These are phyloP conservation scores for Tothia fuscella DNA, from an alignment of 2,329 filamentous ascomycete genomes.

Conservation along the genomic window DNA sequence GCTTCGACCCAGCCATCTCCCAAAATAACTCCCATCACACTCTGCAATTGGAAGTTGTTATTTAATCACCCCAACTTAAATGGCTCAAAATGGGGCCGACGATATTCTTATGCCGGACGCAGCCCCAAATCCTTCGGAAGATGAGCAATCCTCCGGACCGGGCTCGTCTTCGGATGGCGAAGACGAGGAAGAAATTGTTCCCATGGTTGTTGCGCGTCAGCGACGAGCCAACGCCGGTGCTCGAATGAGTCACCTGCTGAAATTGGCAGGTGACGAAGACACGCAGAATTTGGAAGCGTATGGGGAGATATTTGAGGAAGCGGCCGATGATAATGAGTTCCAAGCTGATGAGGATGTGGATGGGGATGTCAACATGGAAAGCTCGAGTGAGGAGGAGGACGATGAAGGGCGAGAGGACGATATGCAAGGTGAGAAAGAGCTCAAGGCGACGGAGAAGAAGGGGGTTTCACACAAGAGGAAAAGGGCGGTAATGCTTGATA, in stretches of 20 bases:
- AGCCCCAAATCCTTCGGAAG: background rate
- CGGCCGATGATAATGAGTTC: conserved; percentile 44
- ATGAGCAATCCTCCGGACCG: conserved; percentile 12
- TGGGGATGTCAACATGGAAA: conserved; percentile 71
- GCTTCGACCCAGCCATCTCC: too few species aligned
- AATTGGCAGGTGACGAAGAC: conserved; percentile 23
- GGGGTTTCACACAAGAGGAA: conserved; percentile 70
- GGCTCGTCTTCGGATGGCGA: too few species aligned
- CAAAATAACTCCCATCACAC: too few species aligned
- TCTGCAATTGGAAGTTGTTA: too few species aligned
- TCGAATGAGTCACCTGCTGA: conserved; percentile 26
- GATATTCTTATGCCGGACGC: conserved; percentile 5
- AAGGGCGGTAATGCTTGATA: conserved; percentile 55
- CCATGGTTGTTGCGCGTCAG: conserved; percentile 26
- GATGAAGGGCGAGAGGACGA: conserved; percentile 58
- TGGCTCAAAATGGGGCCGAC: conserved; percentile 1
- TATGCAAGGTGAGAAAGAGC: conserved; percentile 73
- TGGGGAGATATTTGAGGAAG: conserved; percentile 53
- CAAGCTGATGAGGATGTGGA: conserved; percentile 40
- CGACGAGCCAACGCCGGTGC: conserved; percentile 29
- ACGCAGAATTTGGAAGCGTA: conserved; percentile 30
- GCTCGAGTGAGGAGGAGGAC: conserved; percentile 73
- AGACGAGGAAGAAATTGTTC: conserved; percentile 19
- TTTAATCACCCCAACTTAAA: too few species aligned
- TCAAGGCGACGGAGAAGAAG: conserved; percentile 63